Conservation (phyloP, 345 rosid species). For the Lepidium africanum region DNA sequence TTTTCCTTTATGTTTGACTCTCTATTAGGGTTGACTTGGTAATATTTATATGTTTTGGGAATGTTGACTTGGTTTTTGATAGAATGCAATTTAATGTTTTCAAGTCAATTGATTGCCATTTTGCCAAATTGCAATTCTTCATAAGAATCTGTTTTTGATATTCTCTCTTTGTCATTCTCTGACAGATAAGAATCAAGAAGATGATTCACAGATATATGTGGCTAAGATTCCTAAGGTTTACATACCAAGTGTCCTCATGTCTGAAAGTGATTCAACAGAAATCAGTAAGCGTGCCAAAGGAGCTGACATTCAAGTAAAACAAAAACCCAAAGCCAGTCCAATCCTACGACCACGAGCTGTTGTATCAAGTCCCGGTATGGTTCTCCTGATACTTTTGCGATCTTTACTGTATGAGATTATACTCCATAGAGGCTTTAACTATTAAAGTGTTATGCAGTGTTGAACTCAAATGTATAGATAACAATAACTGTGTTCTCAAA, state of each 20-base stretch:
- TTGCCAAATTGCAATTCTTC: no score
- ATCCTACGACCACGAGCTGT: slow-evolving; percentile 26
- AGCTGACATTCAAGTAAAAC: neutral
- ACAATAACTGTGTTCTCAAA: neutral
- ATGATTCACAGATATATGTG: slow-evolving; percentile 10
- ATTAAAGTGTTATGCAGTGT: neutral
- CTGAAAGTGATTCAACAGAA: neutral
- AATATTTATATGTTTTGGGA: neutral
- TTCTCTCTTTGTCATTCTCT: neutral
- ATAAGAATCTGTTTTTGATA: neutral
- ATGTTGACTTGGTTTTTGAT: neutral
- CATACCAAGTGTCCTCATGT: slow-evolving; percentile 18
- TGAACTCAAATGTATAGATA: neutral
- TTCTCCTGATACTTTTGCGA: no score
- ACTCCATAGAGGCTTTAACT: neutral
- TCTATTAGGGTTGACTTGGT: neutral
- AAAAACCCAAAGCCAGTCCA: slow-evolving; percentile 10
- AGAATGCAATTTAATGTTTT: neutral
- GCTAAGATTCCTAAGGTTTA: slow-evolving; percentile 27
- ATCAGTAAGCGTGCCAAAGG: neutral
- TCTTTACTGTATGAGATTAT: neutral
- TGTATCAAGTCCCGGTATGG: slow-evolving; percentile 27
- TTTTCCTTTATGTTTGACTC: neutral
- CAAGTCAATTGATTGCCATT: no score
- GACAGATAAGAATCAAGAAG: slow-evolving; percentile 15